These are phyloP conservation scores for Erodium maritimum DNA, from an alignment of 345 rosid species.

Conservation along the genomic window DNA sequence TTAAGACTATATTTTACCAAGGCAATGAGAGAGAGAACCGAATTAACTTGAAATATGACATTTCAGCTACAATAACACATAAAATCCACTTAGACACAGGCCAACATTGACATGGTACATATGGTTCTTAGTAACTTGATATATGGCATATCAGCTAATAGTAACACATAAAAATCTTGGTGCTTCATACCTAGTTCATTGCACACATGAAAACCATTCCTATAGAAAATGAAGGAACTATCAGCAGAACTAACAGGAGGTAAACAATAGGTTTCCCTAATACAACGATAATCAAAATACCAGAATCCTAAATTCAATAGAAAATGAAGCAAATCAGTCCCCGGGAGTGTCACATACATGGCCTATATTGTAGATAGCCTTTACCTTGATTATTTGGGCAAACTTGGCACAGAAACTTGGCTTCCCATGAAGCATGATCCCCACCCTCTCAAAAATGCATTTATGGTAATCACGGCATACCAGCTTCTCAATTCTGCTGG, in stretches of 20 bases:
- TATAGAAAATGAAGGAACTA: not conserved
- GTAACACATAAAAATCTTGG: too few relatives aligned
- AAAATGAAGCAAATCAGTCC: not conserved
- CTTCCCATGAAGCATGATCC: constrained; percentile 52
- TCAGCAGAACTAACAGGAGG: not conserved
- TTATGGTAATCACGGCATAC: constrained; percentile 2
- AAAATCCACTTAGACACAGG: not conserved
- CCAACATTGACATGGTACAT: not conserved
- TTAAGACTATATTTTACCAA: not conserved
- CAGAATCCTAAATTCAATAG: not conserved
- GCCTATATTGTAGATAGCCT: not conserved
- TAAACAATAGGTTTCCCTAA: not conserved
- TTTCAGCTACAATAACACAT: too few relatives aligned
- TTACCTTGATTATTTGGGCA: constrained; percentile 40
- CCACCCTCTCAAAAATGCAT: constrained; percentile 34
- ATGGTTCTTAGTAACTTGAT: not conserved
- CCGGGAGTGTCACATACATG: not conserved
- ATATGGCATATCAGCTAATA: too few relatives aligned
- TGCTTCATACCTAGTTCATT: not conserved
- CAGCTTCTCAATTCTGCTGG: constrained; percentile 11
- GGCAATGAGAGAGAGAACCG: not conserved
- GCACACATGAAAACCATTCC: not conserved
- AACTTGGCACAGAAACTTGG: constrained; percentile 39
- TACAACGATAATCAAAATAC: not conserved
- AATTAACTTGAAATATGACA: too few relatives aligned